These are phyloP conservation scores for Oidium heveae DNA, from an alignment of 2,329 filamentous ascomycete genomes.

Conservation along the genomic window DNA sequence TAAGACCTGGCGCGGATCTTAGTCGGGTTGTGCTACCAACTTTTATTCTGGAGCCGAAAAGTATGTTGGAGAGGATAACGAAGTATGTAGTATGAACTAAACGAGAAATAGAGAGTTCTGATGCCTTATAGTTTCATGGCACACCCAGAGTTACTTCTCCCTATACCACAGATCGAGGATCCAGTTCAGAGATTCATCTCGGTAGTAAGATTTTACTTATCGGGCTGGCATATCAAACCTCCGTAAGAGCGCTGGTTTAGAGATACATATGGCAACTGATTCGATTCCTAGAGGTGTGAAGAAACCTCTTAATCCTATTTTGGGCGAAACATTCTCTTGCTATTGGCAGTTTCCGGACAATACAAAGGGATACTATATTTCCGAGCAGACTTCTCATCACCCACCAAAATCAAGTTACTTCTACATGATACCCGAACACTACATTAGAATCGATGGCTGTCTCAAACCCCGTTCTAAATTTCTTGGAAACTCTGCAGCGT, in stretches of 20 bases:
- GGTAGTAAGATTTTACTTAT: slow-evolving; percentile 94
- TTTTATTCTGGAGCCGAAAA: slow-evolving; percentile 91
- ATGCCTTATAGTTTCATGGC: slow-evolving; percentile 66
- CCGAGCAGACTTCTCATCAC: slow-evolving; percentile 94
- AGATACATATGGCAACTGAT: not conserved
- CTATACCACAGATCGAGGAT: slow-evolving; percentile 69
- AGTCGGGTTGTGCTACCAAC: slow-evolving; percentile 87
- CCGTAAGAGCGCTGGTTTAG: slow-evolving; percentile 34
- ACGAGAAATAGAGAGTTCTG: slow-evolving; percentile 1
- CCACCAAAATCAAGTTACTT: slow-evolving; percentile 98
- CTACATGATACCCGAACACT: slow-evolving; percentile 82
- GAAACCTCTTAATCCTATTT: slow-evolving; percentile 88
- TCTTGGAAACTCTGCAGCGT: slow-evolving; percentile 87
- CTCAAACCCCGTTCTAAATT: slow-evolving; percentile 90
- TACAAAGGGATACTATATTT: slow-evolving; percentile 80
- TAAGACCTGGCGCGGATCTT: slow-evolving; percentile 82
- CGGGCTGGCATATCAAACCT: slow-evolving; percentile 96
- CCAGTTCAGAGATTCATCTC: slow-evolving; percentile 74
- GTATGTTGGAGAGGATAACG: slow-evolving; percentile 95
- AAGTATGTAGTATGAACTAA: slow-evolving; percentile 35
- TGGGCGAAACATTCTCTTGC: slow-evolving; percentile 83
- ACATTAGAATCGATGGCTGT: slow-evolving; percentile 87
- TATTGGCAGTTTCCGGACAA: slow-evolving; percentile 82
- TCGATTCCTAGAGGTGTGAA: slow-evolving; percentile 52
- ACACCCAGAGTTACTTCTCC: slow-evolving; percentile 82